Evolutionary conservation across 2,329 filamentous ascomycete species (phyloP), one percentile per base, ranked within the genome.

Genomic region (Cercospora berteroae): DNA sequence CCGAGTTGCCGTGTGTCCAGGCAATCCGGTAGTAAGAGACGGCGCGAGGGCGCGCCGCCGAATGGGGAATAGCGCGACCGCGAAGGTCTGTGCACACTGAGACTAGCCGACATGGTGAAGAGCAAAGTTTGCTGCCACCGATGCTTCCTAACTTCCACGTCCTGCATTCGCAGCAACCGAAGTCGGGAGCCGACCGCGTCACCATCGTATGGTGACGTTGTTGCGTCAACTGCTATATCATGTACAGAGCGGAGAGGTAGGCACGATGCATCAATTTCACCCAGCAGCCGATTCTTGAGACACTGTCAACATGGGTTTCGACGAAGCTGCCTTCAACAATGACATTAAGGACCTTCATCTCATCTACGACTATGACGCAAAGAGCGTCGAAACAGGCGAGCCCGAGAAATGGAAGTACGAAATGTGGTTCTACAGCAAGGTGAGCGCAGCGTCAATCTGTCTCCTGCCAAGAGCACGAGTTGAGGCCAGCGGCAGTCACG

Each of bases 371-470:
- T 87, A 87, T 70, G 79, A 82, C 48, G 84, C 83, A 0, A 62
- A 81, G 84, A 64, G 70, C 69, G 66, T 68, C 69, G 2, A 65
- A 81, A 67, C 65, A 1, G 84, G 85, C 9, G 83, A 83, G 5
- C 81, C 84, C 0, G 83, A 87, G 61, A 87, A 86, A 74, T 88
- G 86, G 86, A 82, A 84, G 1, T 88, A 88, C 71, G 86, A 88
- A 67, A 83, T 88, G 73, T 88, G 86, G 86, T 87, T 87, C 76
- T 85, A 84, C 71, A 60, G 50, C 36, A 56, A 69, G 64, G 67
- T 66, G 20, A 56, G 85, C 82, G 31, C 27, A 58, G 18, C n/a
- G 48, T 77, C 82, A 18, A 77, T 81, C 27, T 55, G 39, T 52
- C 52, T 31, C 20, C 7, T 39, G 23, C 18, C 39, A 33, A 39